These are phyloP conservation scores for Tulasnella sp. DNA, from an alignment of 768 basidiomycete genomes.

Conservation along the genomic window DNA sequence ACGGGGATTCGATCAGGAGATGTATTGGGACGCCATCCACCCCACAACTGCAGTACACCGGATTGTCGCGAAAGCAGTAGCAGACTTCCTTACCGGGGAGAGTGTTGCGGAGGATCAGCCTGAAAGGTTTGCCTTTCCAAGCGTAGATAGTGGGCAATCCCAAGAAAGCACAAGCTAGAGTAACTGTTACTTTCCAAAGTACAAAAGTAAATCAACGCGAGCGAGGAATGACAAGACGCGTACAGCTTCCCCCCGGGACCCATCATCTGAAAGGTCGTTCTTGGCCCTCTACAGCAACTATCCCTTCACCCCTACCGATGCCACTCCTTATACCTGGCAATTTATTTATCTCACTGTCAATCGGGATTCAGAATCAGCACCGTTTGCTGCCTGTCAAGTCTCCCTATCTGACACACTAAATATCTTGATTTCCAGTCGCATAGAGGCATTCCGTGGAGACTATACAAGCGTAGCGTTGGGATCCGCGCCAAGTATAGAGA, in stretches of 20 bases:
- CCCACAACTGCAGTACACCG: conserved; percentile 16
- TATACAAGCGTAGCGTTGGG: too few species aligned
- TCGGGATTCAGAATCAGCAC: background rate
- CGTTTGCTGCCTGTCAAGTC: background rate
- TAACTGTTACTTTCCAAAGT: too few species aligned
- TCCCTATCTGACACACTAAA: too few species aligned
- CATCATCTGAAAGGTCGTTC: background rate
- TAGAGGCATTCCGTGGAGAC: too few species aligned
- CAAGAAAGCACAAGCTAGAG: background rate
- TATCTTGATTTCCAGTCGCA: too few species aligned
- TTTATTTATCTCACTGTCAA: background rate
- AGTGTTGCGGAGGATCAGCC: background rate
- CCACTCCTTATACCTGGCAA: background rate
- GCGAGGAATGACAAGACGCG: conserved; percentile 10
- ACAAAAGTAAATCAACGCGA: background rate
- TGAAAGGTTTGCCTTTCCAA: background rate
- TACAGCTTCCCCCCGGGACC: conserved; percentile 28
- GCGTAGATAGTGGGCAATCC: background rate
- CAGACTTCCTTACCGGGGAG: conserved; percentile 17
- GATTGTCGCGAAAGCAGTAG: conserved; percentile 19
- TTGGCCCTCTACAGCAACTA: background rate
- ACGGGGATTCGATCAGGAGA: conserved; percentile 8
- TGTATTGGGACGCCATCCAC: conserved; percentile 15
- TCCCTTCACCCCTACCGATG: background rate
- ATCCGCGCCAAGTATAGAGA: too few species aligned